A percentile compares a stretch with the other conserved stretches of the same genome.
phyloP scores from a whole-genome alignment of 345 rosid genomes.

The Clausena lansium region DNA sequence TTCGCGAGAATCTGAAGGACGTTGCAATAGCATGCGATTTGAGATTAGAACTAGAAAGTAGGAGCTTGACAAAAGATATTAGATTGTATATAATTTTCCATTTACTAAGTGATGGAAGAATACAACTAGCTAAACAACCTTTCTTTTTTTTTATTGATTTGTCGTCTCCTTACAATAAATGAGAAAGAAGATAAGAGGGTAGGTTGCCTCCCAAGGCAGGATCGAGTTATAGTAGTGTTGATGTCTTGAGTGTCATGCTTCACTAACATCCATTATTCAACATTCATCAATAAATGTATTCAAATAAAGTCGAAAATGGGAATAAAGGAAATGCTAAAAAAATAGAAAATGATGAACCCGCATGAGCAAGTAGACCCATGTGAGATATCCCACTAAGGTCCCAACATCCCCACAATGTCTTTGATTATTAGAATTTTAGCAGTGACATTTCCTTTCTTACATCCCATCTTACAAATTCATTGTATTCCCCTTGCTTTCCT shows the following conservation, averaged over 20 bases:
- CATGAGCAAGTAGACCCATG: conserved; percentile 41
- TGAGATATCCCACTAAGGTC: conserved; percentile 62
- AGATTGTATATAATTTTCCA: background rate
- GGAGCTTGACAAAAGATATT: background rate
- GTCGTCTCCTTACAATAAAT: background rate
- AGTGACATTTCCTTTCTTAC: conserved; percentile 25
- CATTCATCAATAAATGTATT: background rate
- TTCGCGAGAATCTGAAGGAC: background rate
- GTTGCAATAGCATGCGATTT: background rate
- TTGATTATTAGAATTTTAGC: conserved; percentile 29
- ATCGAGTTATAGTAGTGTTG: conserved; percentile 58
- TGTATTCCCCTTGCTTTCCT: conserved; percentile 29
- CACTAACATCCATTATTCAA: conserved; percentile 33
- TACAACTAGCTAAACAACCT: background rate
- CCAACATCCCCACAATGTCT: conserved; percentile 58
- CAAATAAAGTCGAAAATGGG: conserved; percentile 14
- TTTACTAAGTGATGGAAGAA: background rate
- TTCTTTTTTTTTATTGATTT: background rate
- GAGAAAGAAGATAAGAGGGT: conserved; percentile 28
- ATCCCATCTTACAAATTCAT: conserved; percentile 48
- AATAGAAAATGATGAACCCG: conserved; percentile 19
- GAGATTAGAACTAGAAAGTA: background rate
- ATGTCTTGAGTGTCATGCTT: conserved; percentile 63
- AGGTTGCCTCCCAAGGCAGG: conserved; percentile 77
- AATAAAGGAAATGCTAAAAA: background rate